phyloP scores from a whole-genome alignment of 345 rosid species.

The Citrus unshiu region DNA sequence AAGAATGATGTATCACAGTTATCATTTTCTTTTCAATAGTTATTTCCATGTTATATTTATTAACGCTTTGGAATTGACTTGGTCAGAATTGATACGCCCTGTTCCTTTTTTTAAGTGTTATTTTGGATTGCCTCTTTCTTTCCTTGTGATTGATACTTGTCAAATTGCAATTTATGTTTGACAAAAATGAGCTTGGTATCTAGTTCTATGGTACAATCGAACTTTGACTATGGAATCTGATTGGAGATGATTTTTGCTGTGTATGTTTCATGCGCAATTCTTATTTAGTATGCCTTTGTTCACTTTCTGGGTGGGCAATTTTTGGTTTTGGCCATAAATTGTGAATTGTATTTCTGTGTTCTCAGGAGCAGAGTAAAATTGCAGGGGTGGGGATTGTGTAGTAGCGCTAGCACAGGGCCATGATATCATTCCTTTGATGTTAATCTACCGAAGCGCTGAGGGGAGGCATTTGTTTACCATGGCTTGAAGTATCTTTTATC shows the following conservation, averaged over 20 bases:
- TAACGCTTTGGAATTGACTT: constrained; percentile 4
- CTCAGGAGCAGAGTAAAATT: neutral
- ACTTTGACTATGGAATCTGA: neutral
- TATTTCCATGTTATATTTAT: neutral
- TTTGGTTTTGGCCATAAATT: neutral
- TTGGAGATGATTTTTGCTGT: neutral
- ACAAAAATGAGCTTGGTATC: neutral
- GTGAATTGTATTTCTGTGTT: neutral
- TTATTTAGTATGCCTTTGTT: neutral
- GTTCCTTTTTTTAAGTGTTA: neutral
- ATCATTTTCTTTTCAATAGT: constrained; percentile 1
- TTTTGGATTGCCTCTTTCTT: neutral
- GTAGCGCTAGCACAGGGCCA: neutral
- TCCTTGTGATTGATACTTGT: neutral
- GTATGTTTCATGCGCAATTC: neutral
- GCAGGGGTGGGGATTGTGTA: neutral
- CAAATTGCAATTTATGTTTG: constrained; percentile 1
- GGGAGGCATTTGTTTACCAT: neutral
- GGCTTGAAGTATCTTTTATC: neutral
- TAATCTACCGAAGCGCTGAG: neutral
- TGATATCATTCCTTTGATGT: neutral
- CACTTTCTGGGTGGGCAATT: neutral
- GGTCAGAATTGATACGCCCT: neutral
- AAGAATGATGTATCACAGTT: neutral
- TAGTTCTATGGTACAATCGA: neutral